Base-by-base conservation (phyloP, 2,329 filamentous ascomycete genomes). In the Venturia asperata region DNA sequence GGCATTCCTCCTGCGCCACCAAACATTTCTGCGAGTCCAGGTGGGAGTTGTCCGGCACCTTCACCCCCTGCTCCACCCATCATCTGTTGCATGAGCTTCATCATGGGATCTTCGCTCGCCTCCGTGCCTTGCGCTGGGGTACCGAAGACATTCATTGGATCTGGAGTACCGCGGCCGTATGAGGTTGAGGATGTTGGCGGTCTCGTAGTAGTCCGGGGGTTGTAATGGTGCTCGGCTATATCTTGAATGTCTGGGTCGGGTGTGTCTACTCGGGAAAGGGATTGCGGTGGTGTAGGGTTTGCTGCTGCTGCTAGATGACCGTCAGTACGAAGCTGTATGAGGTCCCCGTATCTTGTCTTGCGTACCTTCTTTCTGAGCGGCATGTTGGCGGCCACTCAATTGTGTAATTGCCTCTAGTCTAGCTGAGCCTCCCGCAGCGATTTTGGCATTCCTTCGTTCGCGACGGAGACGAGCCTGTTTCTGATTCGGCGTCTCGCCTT, bases 391-490 rank as follows among this genome's bases (percentile, higher is more conserved):
- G 37, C 85, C 87, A 65, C 86, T 74, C 34, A 91, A 77, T 1
- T 87, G 86, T 15, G 87, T 90, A 74, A 94, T 94, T 75, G 84
- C 88, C 71, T 89, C 87, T 67, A 94, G 77, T 67, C 90, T 80
- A 47, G 86, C 83, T 21, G 85, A 84, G 66, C 88, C 90, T 67
- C 87, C 86, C 62, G 87, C 85, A 71, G 83, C 85, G 76, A 92
- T 86, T 80, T 92, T 93, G 66, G 89, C 89, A 74, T 91, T 87
- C 61, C 90, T 84, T 47, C 89, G 85, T 75, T 92, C 89, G 75
- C 91, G 90, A 70, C 90, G 87, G 66, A 91, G 80, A 60, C 89
- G 86, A 45, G 87, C 87, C 76, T 91, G 87, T 66, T 75, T 71
- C 70, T 82, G 80, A 13, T 76, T 77, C 2, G 79, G 75, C 9